phyloP scores from a whole-genome alignment of 106 monocot species.

The Xerophyta viscosa region DNA sequence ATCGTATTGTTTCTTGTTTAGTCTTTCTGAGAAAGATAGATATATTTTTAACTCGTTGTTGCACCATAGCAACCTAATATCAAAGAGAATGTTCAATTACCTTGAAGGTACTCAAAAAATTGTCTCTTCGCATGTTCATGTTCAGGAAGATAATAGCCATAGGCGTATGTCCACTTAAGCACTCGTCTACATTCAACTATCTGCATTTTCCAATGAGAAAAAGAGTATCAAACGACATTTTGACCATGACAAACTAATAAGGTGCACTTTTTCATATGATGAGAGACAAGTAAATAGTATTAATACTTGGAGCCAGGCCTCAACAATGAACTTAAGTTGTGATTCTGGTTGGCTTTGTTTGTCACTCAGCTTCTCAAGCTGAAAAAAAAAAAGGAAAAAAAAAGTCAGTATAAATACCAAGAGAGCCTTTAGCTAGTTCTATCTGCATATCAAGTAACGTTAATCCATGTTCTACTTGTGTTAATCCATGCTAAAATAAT shows the following conservation, averaged over 20 bases:
- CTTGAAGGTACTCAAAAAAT: conserved; percentile 98
- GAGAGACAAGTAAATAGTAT: too few species aligned
- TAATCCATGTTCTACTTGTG: too few species aligned
- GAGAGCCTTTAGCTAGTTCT: too few species aligned
- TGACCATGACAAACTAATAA: neutral
- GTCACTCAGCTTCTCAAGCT: conserved; percentile 74
- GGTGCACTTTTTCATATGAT: too few species aligned
- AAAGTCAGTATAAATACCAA: too few species aligned
- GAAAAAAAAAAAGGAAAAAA: too few species aligned
- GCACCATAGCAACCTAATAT: neutral
- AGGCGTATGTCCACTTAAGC: conserved; percentile 97
- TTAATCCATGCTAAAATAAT: too few species aligned
- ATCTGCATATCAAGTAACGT: too few species aligned
- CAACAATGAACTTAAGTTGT: conserved; percentile 67
- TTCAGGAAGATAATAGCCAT: conserved; percentile 96
- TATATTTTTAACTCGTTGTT: too few species aligned
- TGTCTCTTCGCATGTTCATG: conserved; percentile 79
- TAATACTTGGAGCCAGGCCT: conserved; percentile 79
- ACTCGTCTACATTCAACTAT: conserved; percentile 96
- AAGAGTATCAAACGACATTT: conserved; percentile 1
- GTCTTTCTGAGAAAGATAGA: too few species aligned
- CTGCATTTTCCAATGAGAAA: conserved; percentile 45
- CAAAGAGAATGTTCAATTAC: conserved; percentile 22
- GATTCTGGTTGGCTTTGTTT: conserved; percentile 72
- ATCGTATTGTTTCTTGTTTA: too few species aligned